Percentiles rank a stretch among this genome's conserved stretches.
These are phyloP conservation scores for Penstemon newberryi DNA, from an alignment of 257 asterid species.

Conservation along the genomic window DNA sequence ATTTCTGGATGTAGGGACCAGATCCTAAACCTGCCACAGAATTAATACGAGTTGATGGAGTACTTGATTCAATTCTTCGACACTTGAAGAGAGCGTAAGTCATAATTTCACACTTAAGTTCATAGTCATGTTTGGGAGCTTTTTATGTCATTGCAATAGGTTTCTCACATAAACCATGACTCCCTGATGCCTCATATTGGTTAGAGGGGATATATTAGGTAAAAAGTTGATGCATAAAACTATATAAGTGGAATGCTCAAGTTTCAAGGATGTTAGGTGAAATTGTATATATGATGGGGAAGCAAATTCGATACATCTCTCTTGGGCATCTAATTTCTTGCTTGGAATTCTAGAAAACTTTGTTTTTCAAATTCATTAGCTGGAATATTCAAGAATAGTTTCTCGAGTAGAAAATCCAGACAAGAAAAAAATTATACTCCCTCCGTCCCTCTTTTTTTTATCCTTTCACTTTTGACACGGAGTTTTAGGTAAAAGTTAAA, in stretches of 20 bases:
- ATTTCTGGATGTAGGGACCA: slow-evolving; percentile 70
- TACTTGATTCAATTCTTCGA: slow-evolving; percentile 72
- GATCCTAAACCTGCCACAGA: slow-evolving; percentile 80
- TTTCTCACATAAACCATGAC: slow-evolving; percentile 12
- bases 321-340: not conserved
- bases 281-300: slow-evolving; percentile 18
- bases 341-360: not conserved
- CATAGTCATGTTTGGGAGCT: slow-evolving; percentile 13
- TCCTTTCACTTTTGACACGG: too few relatives aligned
- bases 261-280: slow-evolving; percentile 5
- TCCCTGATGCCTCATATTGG: slow-evolving; percentile 9
- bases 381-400: not conserved
- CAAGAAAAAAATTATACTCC: not conserved
- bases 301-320: slow-evolving; percentile 17
- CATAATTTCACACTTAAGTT: slow-evolving; percentile 14
- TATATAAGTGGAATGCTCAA: not conserved
- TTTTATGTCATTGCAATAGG: slow-evolving; percentile 14
- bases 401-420: not conserved
- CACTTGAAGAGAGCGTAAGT: slow-evolving; percentile 86
- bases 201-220: not conserved
- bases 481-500: too few relatives aligned
- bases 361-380: not conserved
- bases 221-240: slow-evolving; percentile 2
- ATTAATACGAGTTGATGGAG: slow-evolving; percentile 72
- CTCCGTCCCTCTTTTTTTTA: too few relatives aligned